These are phyloP conservation scores for Fusarium acutatum DNA, from an alignment of 2,329 filamentous ascomycete genomes.

Conservation along the genomic window DNA sequence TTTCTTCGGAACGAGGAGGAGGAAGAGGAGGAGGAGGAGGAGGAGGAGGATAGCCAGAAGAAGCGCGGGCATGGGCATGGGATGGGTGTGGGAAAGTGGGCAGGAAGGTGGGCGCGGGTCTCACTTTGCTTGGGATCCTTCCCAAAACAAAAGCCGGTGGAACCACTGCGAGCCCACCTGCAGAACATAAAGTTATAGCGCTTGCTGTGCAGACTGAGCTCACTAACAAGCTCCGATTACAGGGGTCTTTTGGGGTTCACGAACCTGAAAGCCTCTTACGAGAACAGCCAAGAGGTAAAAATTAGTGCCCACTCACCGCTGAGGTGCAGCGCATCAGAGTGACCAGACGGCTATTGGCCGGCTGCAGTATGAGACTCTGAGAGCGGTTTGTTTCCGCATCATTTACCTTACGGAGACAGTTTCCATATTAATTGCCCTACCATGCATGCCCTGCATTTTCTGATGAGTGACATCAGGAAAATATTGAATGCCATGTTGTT, in stretches of 20 bases:
- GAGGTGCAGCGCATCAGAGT: background rate
- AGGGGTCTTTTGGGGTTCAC: constrained; percentile 11
- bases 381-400: constrained; percentile 28
- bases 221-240: constrained; percentile 9
- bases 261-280: background rate
- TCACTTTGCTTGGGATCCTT: constrained; percentile 16
- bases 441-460: constrained; percentile 8
- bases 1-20: constrained; percentile 23
- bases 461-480: constrained; percentile 22
- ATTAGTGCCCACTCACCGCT: constrained; percentile 1
- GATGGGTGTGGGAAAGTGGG: constrained; percentile 28
- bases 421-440: constrained; percentile 22
- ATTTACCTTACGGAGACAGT: background rate
- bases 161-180: constrained; percentile 17
- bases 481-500: background rate
- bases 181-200: constrained; percentile 8
- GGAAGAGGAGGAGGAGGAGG: constrained; percentile 28
- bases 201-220: background rate
- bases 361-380: background rate
- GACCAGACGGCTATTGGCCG: constrained; percentile 10
- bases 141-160: constrained; percentile 7
- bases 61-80: constrained; percentile 11
- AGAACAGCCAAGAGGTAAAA: background rate
- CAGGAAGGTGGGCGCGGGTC: constrained; percentile 34
- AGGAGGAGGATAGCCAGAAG: constrained; percentile 7